phyloP scores from a whole-genome alignment of 306 rosid species.

The Begonia loranthoides region DNA sequence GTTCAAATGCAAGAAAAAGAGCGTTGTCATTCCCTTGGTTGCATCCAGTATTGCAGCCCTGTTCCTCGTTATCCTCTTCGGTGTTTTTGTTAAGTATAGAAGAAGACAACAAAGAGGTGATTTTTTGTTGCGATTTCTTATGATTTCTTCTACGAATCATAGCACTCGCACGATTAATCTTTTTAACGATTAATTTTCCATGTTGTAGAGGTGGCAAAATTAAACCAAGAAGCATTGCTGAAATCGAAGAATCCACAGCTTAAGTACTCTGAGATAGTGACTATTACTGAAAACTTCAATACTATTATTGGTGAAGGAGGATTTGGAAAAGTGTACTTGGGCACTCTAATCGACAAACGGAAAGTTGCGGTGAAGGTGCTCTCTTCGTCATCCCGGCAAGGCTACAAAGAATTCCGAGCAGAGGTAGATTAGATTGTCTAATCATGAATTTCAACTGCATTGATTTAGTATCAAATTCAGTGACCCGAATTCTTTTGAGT shows the following conservation, averaged over 20 bases:
- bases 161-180: not conserved
- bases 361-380: constrained; percentile 32
- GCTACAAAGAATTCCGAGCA: constrained; percentile 16
- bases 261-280: constrained; percentile 11
- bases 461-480: too few species aligned
- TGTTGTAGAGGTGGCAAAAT: constrained; percentile 1
- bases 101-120: constrained; percentile 8
- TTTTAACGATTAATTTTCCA: not conserved
- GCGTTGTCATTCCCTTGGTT: constrained; percentile 18
- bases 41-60: constrained; percentile 5
- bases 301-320: constrained; percentile 30
- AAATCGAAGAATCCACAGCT: constrained; percentile 14
- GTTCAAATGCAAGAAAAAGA: constrained; percentile 6
- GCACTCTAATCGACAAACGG: constrained; percentile 9
- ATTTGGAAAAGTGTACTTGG: constrained; percentile 31
- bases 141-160: not conserved
- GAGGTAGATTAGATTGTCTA: constrained; percentile 13
- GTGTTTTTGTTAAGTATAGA: constrained; percentile 3
- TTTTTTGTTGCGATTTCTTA: not conserved
- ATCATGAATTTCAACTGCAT: too few species aligned
- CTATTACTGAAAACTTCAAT: constrained; percentile 23
- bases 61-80: not conserved
- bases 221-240: constrained; percentile 4
- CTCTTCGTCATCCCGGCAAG: constrained; percentile 24
- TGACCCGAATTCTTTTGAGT: not conserved